Percentiles rank a stretch among this genome's conserved stretches.
These are phyloP conservation scores for Turritis glabra DNA, from an alignment of 345 rosid genomes.

Conservation along the genomic window DNA sequence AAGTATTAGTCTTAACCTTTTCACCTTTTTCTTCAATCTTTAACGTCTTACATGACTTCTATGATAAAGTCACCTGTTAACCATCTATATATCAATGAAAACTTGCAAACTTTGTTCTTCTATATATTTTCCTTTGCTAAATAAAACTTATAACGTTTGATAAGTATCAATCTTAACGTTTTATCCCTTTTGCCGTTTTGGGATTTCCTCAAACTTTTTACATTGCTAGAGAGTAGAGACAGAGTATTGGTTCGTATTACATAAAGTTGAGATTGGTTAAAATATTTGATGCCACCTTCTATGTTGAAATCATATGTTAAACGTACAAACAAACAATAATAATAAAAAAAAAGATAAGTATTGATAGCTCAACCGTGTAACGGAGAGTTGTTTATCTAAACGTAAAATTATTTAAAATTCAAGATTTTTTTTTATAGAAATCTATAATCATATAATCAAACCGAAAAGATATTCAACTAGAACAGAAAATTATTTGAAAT, in stretches of 20 bases:
- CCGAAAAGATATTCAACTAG: not conserved
- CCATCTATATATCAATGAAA: not conserved
- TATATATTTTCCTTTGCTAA: not conserved
- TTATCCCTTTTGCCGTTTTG: conserved; percentile 7
- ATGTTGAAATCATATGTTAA: not conserved
- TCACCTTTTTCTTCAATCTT: not conserved
- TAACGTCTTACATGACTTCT: not conserved
- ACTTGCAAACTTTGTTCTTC: not conserved
- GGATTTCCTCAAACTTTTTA: not conserved
- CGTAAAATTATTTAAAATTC: not conserved
- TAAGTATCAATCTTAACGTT: not conserved
- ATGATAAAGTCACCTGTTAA: not conserved
- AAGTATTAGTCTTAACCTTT: not conserved
- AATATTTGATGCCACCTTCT: not conserved
- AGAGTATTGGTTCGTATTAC: too few species aligned
- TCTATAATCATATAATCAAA: not conserved
- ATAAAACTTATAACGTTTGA: not conserved
- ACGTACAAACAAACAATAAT: not conserved
- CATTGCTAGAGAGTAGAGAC: too few species aligned
- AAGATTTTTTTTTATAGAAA: not conserved
- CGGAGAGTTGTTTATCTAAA: not conserved
- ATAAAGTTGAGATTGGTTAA: too few species aligned
- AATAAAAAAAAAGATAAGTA: too few species aligned
- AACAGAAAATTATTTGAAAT: not conserved
- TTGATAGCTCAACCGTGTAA: not conserved